phyloP scores from a whole-genome alignment of 805 yeast species.

The Yamadazyma olivae region DNA sequence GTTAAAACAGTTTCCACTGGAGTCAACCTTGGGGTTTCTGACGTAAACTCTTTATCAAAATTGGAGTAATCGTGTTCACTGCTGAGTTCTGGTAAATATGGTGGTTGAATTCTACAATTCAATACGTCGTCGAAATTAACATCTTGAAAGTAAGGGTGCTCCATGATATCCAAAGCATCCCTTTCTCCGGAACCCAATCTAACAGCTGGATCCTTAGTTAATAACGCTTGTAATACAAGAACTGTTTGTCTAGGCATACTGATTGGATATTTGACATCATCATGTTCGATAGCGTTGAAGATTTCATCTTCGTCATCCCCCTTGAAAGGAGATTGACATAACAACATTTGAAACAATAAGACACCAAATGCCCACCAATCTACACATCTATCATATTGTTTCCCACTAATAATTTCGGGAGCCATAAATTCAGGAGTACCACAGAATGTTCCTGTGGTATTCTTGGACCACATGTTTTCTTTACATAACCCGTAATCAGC shows the following conservation, averaged over 20 bases:
- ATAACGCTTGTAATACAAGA: constrained; percentile 82
- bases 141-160: constrained; percentile 88
- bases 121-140: constrained; percentile 87
- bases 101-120: constrained; percentile 72
- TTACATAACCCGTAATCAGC: constrained; percentile 98
- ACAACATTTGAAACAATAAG: constrained; percentile 88
- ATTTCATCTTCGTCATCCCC: constrained; percentile 98
- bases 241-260: constrained; percentile 98
- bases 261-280: constrained; percentile 94
- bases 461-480: constrained; percentile 83
- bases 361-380: constrained; percentile 99
- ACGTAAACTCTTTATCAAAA: constrained; percentile 92
- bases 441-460: constrained; percentile 90
- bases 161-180: constrained; percentile 94
- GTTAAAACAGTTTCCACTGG: constrained; percentile 89
- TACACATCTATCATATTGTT: constrained; percentile 88
- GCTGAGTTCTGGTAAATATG: constrained; percentile 82
- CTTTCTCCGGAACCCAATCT: constrained; percentile 85
- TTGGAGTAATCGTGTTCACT: constrained; percentile 89
- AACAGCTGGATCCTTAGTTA: constrained; percentile 81
- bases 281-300: constrained; percentile 92
- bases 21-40: constrained; percentile 90
- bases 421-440: constrained; percentile 99
- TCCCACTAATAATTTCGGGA: constrained; percentile 93
- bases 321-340: constrained; percentile 94